Conservation (phyloP, 352 stramenopile species). For the Phytophthora vignae region DNA sequence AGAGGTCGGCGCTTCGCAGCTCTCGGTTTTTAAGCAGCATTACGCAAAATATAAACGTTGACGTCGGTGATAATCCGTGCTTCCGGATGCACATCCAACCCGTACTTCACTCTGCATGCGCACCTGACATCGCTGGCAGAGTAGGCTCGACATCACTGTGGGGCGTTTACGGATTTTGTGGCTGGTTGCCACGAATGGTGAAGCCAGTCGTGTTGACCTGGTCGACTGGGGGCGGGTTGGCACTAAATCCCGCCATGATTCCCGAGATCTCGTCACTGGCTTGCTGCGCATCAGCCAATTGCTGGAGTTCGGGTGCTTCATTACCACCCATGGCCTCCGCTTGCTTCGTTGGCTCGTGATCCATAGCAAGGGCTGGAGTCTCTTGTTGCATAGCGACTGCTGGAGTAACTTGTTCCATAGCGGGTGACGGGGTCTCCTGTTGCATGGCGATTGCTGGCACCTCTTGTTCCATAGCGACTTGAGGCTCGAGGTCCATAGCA, state of each 20-base stretch:
- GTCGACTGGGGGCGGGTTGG: constrained; percentile 7
- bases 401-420: constrained; percentile 29
- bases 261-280: constrained; percentile 35
- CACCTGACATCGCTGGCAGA: constrained; percentile 1
- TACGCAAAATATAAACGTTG: constrained; percentile 26
- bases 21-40: constrained; percentile 2
- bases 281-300: constrained; percentile 20
- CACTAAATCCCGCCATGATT: constrained; percentile 35
- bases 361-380: neutral
- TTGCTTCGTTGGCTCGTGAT: constrained; percentile 21
- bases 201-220: constrained; percentile 29
- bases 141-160: neutral
- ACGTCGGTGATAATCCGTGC: neutral
- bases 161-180: constrained; percentile 29
- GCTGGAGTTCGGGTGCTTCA: constrained; percentile 6
- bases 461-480: constrained; percentile 28
- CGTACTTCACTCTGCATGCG: neutral
- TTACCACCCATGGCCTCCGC: constrained; percentile 4
- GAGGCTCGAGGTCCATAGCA: too few species aligned
- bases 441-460: constrained; percentile 24
- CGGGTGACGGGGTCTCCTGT: constrained; percentile 5
- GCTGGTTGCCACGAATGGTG: constrained; percentile 34
- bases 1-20: neutral
- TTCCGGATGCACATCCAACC: neutral
- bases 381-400: constrained; percentile 23